These are phyloP conservation scores for Rhodotorula sp. DNA, from an alignment of 1,284 basidiomycete genomes.

Conservation along the genomic window DNA sequence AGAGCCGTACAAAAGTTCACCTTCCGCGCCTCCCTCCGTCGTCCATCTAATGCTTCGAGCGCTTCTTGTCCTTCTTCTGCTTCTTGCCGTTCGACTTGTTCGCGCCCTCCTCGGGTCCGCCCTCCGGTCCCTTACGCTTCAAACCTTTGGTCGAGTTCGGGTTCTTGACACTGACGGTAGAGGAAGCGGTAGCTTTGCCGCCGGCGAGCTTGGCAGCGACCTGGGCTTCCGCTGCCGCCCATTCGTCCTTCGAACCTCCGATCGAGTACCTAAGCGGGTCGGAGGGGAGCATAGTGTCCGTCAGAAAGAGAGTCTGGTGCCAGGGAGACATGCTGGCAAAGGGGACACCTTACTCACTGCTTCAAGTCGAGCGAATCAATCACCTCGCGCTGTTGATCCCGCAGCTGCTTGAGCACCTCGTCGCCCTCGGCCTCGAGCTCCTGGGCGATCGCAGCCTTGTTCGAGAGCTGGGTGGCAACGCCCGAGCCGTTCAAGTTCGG, in stretches of 20 bases:
- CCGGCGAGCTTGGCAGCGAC: conserved; percentile 55
- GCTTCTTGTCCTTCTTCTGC: conserved; percentile 45
- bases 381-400: conserved; percentile 67
- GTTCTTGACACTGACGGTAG: conserved; percentile 74
- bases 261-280: conserved; percentile 67
- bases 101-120: conserved; percentile 50
- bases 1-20: background rate
- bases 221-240: conserved; percentile 67
- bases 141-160: conserved; percentile 52
- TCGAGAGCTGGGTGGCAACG: conserved; percentile 13
- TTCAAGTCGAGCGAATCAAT: conserved; percentile 78
- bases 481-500: conserved; percentile 7
- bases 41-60: conserved; percentile 10
- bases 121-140: conserved; percentile 61
- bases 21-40: background rate
- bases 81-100: conserved; percentile 37
- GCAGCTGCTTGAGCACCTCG: conserved; percentile 50
- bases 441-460: conserved; percentile 52
- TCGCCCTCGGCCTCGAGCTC: conserved; percentile 69
- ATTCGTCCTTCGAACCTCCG: conserved; percentile 56
- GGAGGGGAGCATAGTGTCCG: too few species aligned
- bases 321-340: background rate
- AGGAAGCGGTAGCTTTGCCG: conserved; percentile 56
- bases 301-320: background rate
- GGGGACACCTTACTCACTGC: conserved; percentile 61